Percentiles rank a stretch among this genome's conserved stretches.
Conservation (phyloP, 257 asterid genomes). For the Echium plantagineum region DNA sequence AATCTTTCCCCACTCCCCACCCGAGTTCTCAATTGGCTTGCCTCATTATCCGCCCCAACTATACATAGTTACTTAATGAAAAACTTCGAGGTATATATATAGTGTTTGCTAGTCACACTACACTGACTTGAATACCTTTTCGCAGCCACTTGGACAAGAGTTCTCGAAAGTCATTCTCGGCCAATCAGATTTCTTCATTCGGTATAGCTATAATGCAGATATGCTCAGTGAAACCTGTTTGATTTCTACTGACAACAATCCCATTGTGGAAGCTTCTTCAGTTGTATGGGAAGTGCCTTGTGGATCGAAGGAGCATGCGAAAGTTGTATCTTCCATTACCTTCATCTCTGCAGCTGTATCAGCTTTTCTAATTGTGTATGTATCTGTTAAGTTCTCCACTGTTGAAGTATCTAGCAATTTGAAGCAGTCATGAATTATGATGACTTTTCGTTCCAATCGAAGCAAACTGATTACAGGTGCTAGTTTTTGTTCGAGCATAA, state of each 20-base stretch:
- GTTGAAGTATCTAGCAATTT: slow-evolving; percentile 3
- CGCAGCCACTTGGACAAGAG: too few relatives aligned
- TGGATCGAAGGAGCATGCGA: slow-evolving; percentile 52
- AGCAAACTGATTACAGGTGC: neutral
- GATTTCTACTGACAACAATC: slow-evolving; percentile 14
- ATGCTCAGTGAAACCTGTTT: slow-evolving; percentile 21
- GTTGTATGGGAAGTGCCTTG: slow-evolving; percentile 70
- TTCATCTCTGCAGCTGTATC: slow-evolving; percentile 44
- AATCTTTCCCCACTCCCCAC: neutral
- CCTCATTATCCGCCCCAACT: neutral
- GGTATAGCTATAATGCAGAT: slow-evolving; percentile 24
- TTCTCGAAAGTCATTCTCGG: too few relatives aligned
- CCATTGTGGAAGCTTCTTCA: slow-evolving; percentile 9
- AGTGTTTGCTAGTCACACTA: neutral
- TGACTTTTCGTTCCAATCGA: neutral
- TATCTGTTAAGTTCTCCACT: slow-evolving; percentile 33
- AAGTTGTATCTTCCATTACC: slow-evolving; percentile 45
- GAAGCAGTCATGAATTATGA: slow-evolving; percentile 16
- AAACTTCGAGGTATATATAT: too few relatives aligned
- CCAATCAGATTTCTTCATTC: slow-evolving; percentile 38
- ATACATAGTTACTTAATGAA: too few relatives aligned
- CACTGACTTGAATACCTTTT: neutral
- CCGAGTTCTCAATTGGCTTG: neutral
- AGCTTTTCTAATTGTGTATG: slow-evolving; percentile 38
- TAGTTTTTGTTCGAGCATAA: too few relatives aligned